Conservation (phyloP, 495 filamentous ascomycete genomes). For the Cudoniella acicularis region DNA sequence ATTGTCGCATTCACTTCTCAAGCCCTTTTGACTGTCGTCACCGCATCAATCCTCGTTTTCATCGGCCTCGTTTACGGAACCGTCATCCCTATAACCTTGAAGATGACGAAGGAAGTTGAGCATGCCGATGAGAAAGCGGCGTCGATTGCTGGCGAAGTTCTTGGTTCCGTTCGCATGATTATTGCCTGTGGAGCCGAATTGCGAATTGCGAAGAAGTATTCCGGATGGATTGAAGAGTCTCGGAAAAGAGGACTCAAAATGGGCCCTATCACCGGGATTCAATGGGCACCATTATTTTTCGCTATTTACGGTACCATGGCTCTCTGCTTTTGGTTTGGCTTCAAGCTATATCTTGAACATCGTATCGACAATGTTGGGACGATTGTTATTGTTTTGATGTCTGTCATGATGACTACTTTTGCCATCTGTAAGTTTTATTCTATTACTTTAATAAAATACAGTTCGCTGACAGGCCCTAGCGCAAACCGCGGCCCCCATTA, state of each 20-base stretch:
- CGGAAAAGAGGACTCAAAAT: conserved; percentile 42
- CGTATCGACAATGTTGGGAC: conserved; percentile 41
- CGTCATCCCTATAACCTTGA: conserved; percentile 54
- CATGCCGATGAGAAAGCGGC: conserved; percentile 57
- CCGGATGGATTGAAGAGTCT: conserved; percentile 54
- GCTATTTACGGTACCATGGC: conserved; percentile 25
- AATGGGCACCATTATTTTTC: conserved; percentile 35
- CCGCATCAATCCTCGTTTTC: conserved; percentile 52
- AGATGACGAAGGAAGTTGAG: conserved; percentile 51
- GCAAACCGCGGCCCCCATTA: conserved; percentile 46
- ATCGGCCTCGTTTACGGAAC: conserved; percentile 52
- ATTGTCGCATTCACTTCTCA: conserved; percentile 52
- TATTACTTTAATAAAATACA: background rate
- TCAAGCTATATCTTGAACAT: conserved; percentile 36
- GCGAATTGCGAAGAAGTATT: conserved; percentile 50
- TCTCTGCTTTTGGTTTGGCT: conserved; percentile 50
- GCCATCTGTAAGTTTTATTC: conserved; percentile 1
- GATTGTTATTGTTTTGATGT: conserved; percentile 50
- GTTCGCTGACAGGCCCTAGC: background rate
- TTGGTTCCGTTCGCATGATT: conserved; percentile 55
- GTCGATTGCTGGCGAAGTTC: conserved; percentile 55
- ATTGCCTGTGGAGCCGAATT: conserved; percentile 60
- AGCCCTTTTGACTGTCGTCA: conserved; percentile 48
- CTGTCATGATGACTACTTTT: conserved; percentile 49
- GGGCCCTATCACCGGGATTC: conserved; percentile 26